phyloP scores from a whole-genome alignment of 257 asterid genomes.

The Nemophila menziesii region DNA sequence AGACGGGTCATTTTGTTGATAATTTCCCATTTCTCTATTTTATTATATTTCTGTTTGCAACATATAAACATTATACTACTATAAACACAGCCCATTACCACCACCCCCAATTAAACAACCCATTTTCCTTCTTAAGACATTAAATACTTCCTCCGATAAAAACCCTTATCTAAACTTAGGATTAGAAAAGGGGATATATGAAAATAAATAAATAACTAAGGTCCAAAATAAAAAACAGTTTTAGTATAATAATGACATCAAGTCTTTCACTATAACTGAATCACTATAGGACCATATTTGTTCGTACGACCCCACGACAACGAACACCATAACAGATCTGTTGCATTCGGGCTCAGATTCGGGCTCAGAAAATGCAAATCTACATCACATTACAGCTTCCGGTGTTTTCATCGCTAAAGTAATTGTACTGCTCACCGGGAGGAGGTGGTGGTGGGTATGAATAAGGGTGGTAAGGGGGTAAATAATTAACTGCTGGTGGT shows the following conservation, averaged over 20 bases:
- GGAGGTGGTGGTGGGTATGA: slow-evolving; percentile 23
- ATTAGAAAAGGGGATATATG: slow-evolving; percentile 4
- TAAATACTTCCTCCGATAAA: slow-evolving; percentile 4
- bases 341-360: not conserved
- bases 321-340: slow-evolving; percentile 7
- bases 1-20: not conserved
- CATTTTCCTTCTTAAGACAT: slow-evolving; percentile 3
- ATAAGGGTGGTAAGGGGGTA: slow-evolving; percentile 59
- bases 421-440: slow-evolving; percentile 8
- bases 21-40: not conserved
- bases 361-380: not conserved
- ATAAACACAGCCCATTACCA: slow-evolving; percentile 3
- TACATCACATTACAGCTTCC: slow-evolving; percentile 20
- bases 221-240: slow-evolving; percentile 10
- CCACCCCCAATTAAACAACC: slow-evolving; percentile 6
- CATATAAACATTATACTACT: slow-evolving; percentile 11
- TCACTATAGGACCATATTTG: slow-evolving; percentile 3
- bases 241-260: slow-evolving; percentile 10
- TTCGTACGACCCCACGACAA: not conserved
- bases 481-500: slow-evolving; percentile 77
- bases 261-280: slow-evolving; percentile 6
- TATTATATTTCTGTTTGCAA: slow-evolving; percentile 8
- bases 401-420: slow-evolving; percentile 22
- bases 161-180: slow-evolving; percentile 11
- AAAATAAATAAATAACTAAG: slow-evolving; percentile 2